phyloP scores from a whole-genome alignment of 1,284 basidiomycete species.

The Pyrrhoderma lamaoense region DNA sequence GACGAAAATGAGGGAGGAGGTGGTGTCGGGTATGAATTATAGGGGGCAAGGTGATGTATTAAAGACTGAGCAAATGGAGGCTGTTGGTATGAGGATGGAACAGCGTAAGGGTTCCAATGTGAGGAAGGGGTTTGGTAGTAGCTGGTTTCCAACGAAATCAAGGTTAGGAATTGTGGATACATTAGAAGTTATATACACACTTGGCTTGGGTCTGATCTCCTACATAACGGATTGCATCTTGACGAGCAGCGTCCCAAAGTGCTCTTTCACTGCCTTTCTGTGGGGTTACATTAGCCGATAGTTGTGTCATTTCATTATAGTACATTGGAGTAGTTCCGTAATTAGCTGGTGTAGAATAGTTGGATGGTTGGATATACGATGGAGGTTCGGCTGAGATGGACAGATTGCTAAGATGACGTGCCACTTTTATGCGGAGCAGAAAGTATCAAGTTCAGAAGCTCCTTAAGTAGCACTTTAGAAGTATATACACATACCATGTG shows the following conservation, averaged over 20 bases:
- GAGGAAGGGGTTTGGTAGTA: constrained; percentile 28
- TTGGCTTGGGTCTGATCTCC: constrained; percentile 7
- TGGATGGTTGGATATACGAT: constrained; percentile 52
- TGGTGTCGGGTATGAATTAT: constrained; percentile 58
- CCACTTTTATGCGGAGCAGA: constrained; percentile 34
- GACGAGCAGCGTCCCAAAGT: constrained; percentile 49
- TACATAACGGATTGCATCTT: constrained; percentile 35
- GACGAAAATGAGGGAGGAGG: constrained; percentile 48
- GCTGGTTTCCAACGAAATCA: constrained; percentile 10
- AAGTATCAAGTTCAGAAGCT: constrained; percentile 2
- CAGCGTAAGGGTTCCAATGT: constrained; percentile 29
- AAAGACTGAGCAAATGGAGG: constrained; percentile 54
- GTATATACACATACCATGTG: constrained; percentile 44
- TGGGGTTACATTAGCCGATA: constrained; percentile 35
- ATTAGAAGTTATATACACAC: constrained; percentile 8
- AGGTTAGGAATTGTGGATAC: no score
- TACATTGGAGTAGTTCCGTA: constrained; percentile 43
- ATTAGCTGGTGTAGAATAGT: constrained; percentile 35
- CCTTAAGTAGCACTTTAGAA: constrained; percentile 15
- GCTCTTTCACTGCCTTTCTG: constrained; percentile 30
- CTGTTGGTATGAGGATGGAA: constrained; percentile 40
- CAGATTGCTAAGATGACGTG: constrained; percentile 54
- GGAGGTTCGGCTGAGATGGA: constrained; percentile 49
- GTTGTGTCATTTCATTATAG: constrained; percentile 47
- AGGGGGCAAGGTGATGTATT: constrained; percentile 50